phyloP scores from a whole-genome alignment of 2,329 filamentous ascomycete genomes.

The Ascomycota sp. region DNA sequence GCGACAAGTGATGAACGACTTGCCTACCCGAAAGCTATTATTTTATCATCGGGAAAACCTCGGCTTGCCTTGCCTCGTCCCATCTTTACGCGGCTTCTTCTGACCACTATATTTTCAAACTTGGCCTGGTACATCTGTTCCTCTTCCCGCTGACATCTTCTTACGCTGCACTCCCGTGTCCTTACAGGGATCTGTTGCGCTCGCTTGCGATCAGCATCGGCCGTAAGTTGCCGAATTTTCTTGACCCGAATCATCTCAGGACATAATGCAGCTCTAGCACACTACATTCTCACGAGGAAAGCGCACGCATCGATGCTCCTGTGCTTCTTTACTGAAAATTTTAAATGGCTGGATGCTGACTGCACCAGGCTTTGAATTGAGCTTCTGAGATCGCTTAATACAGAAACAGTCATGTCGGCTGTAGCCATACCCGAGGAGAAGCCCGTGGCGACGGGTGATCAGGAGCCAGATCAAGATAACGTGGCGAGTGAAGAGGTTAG shows the following conservation, averaged over 20 bases:
- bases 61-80: slow-evolving; percentile 2
- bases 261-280: no score
- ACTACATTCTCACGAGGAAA: not conserved
- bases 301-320: no score
- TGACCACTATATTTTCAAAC: not conserved
- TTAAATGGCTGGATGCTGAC: not conserved
- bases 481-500: slow-evolving; percentile 15
- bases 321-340: not conserved
- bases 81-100: not conserved
- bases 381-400: not conserved
- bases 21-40: no score
- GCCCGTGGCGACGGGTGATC: slow-evolving; percentile 7
- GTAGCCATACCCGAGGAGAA: slow-evolving; percentile 11
- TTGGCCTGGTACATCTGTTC: not conserved
- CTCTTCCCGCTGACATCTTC: not conserved
- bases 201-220: not conserved
- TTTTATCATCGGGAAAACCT: slow-evolving; percentile 3
- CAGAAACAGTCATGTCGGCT: slow-evolving; percentile 10
- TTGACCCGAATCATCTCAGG: not conserved
- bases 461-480: slow-evolving; percentile 11
- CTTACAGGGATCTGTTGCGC: not conserved
- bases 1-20: no score
- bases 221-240: not conserved
- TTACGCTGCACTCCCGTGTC: not conserved
- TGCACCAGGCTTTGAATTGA: no score